Evolutionary conservation across 116 monocot genomes (phyloP).

Genomic region (Dioscorea cayenensis): DNA sequence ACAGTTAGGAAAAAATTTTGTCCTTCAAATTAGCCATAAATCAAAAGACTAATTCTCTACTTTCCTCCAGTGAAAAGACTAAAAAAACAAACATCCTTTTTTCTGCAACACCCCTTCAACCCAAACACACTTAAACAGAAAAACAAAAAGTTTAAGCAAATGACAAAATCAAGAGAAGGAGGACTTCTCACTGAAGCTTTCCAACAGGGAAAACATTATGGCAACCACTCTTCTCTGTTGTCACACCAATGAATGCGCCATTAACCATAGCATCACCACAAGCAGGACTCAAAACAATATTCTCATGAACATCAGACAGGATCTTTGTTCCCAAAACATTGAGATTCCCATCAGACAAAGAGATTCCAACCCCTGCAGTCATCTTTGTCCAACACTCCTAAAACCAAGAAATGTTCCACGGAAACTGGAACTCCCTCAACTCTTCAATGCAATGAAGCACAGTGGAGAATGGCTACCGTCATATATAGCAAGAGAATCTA

Average conservation of each 20-base stretch:
- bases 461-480: too few relatives aligned
- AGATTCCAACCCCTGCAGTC: conserved; percentile 67
- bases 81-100: too few relatives aligned
- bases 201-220: conserved; percentile 59
- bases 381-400: conserved; percentile 6
- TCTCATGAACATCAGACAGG: conserved; percentile 41
- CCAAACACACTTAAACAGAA: too few relatives aligned
- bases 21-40: not conserved
- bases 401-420: too few relatives aligned
- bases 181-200: conserved; percentile 47
- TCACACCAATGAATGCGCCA: conserved; percentile 62
- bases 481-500: too few relatives aligned
- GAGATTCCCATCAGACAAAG: conserved; percentile 40
- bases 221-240: conserved; percentile 36
- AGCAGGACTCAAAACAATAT: conserved; percentile 50
- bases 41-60: not conserved
- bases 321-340: conserved; percentile 39
- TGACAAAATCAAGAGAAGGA: not conserved
- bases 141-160: too few relatives aligned
- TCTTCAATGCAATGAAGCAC: too few relatives aligned
- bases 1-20: too few relatives aligned
- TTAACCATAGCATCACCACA: conserved; percentile 28
- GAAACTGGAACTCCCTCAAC: too few relatives aligned
- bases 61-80: not conserved
- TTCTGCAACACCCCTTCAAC: too few relatives aligned